These are phyloP conservation scores for Lavandula angustifolia DNA, from an alignment of 257 asterid genomes.

Conservation along the genomic window DNA sequence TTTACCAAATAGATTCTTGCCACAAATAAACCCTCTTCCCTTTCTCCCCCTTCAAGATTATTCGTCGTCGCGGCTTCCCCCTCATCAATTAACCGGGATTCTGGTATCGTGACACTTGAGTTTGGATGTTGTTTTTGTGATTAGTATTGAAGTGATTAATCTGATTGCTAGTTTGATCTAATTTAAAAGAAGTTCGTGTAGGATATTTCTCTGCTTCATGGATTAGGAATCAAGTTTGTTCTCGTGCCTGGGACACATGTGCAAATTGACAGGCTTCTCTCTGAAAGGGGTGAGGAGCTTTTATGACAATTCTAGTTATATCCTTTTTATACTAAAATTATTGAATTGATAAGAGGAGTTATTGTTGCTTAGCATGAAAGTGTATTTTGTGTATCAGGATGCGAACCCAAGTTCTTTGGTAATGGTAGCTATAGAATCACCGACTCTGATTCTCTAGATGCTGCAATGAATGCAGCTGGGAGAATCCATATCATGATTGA, in stretches of 20 bases:
- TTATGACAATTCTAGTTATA: slow-evolving; percentile 16
- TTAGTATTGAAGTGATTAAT: neutral
- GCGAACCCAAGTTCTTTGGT: slow-evolving; percentile 81
- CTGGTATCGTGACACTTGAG: too few species aligned
- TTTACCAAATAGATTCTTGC: too few species aligned
- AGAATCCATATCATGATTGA: slow-evolving; percentile 74
- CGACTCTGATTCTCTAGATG: slow-evolving; percentile 79
- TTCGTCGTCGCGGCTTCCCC: too few species aligned
- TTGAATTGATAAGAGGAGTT: neutral
- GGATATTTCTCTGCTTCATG: slow-evolving; percentile 96
- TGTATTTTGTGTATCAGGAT: slow-evolving; percentile 51
- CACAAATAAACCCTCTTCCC: too few species aligned
- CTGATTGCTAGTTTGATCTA: neutral
- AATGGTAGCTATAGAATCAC: slow-evolving; percentile 95
- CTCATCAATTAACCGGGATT: too few species aligned
- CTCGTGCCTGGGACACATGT: slow-evolving; percentile 96
- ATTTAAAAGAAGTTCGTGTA: slow-evolving; percentile 34
- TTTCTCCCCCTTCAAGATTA: too few species aligned
- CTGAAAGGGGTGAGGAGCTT: slow-evolving; percentile 61
- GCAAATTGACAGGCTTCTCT: slow-evolving; percentile 77
- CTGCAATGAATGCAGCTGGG: slow-evolving; percentile 91
- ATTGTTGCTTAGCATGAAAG: neutral
- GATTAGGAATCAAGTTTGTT: slow-evolving; percentile 91
- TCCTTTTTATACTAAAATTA: neutral
- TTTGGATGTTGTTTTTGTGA: slow-evolving; percentile 6